phyloP scores from a whole-genome alignment of 805 yeast species.

The Torulaspora microellipsoides region DNA sequence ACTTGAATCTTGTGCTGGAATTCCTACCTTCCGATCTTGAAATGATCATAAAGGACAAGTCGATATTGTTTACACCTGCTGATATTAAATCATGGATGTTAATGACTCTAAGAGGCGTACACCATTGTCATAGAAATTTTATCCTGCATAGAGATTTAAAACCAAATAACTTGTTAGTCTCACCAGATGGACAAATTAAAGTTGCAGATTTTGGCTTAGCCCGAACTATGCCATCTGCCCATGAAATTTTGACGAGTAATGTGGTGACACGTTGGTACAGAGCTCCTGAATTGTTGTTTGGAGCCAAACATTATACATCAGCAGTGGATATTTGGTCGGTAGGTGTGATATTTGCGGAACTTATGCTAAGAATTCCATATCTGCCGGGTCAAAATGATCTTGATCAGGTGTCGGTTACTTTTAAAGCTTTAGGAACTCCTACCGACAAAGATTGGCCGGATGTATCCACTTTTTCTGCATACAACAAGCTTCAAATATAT shows the following conservation, averaged over 20 bases:
- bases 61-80: constrained; percentile 71
- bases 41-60: constrained; percentile 75
- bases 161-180: constrained; percentile 82
- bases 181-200: constrained; percentile 84
- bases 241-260: constrained; percentile 77
- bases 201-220: constrained; percentile 98
- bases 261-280: constrained; percentile 98
- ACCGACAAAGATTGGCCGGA: constrained; percentile 90
- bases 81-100: constrained; percentile 91
- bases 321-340: constrained; percentile 96
- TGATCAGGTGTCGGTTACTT: constrained; percentile 90
- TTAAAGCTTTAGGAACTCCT: constrained; percentile 94
- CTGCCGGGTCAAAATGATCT: constrained; percentile 87
- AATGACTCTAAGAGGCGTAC: constrained; percentile 91
- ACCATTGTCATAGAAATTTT: constrained; percentile 90
- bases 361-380: constrained; percentile 93
- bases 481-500: constrained; percentile 65
- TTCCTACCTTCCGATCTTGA: constrained; percentile 91
- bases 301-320: constrained; percentile 82
- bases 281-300: constrained; percentile 89
- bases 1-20: constrained; percentile 83
- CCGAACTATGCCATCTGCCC: constrained; percentile 71
- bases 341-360: constrained; percentile 92
- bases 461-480: constrained; percentile 72
- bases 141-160: constrained; percentile 90